Base-by-base conservation (phyloP, 2,329 filamentous ascomycete genomes). In the Trichoderma asperellum region DNA sequence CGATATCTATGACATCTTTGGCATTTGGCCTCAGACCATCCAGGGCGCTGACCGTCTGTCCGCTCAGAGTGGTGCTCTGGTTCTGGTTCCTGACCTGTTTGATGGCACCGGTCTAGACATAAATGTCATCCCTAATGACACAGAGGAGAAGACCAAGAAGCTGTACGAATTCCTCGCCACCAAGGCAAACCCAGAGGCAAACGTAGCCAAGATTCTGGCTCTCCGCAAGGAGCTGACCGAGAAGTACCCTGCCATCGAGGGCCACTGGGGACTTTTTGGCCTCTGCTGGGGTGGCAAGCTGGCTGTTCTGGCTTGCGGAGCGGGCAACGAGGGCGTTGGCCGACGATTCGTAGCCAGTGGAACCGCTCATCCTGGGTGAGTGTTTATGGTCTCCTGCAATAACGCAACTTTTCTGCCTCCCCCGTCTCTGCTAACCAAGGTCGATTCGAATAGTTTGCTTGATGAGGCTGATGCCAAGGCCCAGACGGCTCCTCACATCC, bases 271-370 rank as follows among this genome's bases (percentile, higher is more conserved):
- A 0, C 74, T 80, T 5, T 80, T 85, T 65, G 85, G 85, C 2
- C 75, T 85, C 6, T 87, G 85, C 74, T 86, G 84, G 83, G 84
- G 84, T 37, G 83, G 83, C 16, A 85, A 82, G 76, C 71, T 84
- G 4, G 77, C 78, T 4, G 79, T 81, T 16, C 70, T 83, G 40
- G 77, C 76, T 0, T 80, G 79, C 2, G 80, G 79, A 0, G 71
- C 75, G 18, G 80, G 74, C 6, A 83, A 81, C 57, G 71, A 75
- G 52, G 79, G 79, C 2, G 57, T 71, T 14, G 77, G 78, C 2
- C 73, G 81, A 2, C 75, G 73, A 4, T 84, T 85, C 65, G 76
- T 55, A 18, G 76, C 73, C 11, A 77, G 74, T 34, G 78, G 77
- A 35, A 77, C 77, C 2, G 77, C 77, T 24, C 78, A 80, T 72